A percentile compares a stretch with the other conserved stretches of the same genome.
Conservation (phyloP, 768 basidiomycete genomes). For the Russula sp. region DNA sequence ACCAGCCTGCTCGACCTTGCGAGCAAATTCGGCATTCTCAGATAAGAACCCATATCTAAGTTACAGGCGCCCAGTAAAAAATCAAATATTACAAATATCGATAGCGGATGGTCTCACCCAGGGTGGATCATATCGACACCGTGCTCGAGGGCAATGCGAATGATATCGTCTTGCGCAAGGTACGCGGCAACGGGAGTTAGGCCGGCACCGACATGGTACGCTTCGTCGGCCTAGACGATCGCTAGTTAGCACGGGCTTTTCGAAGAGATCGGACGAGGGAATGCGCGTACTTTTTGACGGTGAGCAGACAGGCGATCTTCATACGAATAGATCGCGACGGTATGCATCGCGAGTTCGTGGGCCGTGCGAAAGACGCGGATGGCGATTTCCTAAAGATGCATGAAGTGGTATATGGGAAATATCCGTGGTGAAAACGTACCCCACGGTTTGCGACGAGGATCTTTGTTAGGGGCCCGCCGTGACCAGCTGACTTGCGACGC, state of each 20-base stretch:
- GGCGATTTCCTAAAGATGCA: constrained; percentile 78
- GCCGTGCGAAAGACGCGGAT: constrained; percentile 98
- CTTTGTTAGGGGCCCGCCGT: constrained; percentile 84
- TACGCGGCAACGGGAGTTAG: constrained; percentile 95
- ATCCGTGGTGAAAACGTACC: constrained; percentile 42
- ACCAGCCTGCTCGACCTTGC: constrained; percentile 96
- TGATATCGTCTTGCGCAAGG: constrained; percentile 96
- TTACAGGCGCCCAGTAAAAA: not conserved
- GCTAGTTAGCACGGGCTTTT: not conserved
- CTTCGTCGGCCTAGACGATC: constrained; percentile 79
- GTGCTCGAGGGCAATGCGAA: constrained; percentile 92
- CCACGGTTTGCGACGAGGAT: constrained; percentile 90
- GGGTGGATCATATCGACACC: constrained; percentile 99
- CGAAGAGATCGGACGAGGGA: not conserved
- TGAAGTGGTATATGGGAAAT: constrained; percentile 4
- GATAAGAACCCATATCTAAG: constrained; percentile 92
- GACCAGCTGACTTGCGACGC: constrained; percentile 87
- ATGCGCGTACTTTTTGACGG: constrained; percentile 78
- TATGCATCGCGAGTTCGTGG: constrained; percentile 98
- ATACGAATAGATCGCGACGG: constrained; percentile 96
- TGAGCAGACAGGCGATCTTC: constrained; percentile 97
- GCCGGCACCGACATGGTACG: constrained; percentile 96
- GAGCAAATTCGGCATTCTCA: constrained; percentile 95
- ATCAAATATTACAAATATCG: not conserved
- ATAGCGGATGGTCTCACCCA: constrained; percentile 47